A percentile compares a stretch with the other conserved stretches of the same genome.
Evolutionary conservation across 2,329 filamentous ascomycete genomes (phyloP).

Genomic region (Xylariaceae sp.): DNA sequence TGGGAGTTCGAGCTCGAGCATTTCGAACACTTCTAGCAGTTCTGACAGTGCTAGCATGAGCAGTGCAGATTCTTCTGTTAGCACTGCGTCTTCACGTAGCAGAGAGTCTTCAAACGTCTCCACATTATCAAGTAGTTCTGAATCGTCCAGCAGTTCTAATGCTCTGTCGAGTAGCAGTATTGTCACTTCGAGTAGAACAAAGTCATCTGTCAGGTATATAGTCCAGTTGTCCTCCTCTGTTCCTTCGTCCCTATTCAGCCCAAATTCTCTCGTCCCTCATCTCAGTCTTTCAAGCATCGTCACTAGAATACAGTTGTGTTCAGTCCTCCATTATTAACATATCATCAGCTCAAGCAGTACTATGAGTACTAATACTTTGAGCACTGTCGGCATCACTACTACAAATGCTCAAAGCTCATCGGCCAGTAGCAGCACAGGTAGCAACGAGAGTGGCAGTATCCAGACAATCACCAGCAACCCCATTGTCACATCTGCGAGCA

Average conservation of each 20-base stretch:
- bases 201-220: neutral
- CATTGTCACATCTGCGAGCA: too few species aligned
- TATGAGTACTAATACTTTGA: neutral
- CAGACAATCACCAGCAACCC: too few species aligned
- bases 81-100: too few species aligned
- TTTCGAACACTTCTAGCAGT: too few species aligned
- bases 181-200: neutral
- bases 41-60: too few species aligned
- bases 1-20: too few species aligned
- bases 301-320: too few species aligned
- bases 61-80: too few species aligned
- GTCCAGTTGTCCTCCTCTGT: neutral
- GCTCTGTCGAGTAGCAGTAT: neutral
- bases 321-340: too few species aligned
- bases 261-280: neutral
- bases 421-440: neutral
- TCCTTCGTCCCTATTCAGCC: neutral
- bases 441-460: neutral
- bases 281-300: too few species aligned
- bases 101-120: too few species aligned
- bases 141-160: neutral
- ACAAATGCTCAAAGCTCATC: neutral
- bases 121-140: neutral
- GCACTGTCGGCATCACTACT: neutral
- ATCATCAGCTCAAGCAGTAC: neutral